Evolutionary conservation across 306 rosid genomes (phyloP).

Genomic region (Trifolium pratense): DNA sequence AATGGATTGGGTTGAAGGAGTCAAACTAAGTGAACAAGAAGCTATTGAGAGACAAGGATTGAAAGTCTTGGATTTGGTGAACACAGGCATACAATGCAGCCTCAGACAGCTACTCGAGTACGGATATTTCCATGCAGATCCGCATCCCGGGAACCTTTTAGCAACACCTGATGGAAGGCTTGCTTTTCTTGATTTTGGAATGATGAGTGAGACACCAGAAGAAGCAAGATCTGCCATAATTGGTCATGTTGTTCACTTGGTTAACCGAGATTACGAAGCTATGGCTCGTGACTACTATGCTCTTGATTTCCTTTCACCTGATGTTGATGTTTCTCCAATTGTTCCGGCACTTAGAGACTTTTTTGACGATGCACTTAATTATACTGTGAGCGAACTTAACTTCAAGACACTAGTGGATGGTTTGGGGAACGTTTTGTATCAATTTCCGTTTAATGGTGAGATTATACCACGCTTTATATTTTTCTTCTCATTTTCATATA

Average conservation of each 20-base stretch:
- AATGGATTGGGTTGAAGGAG: conserved; percentile 95
- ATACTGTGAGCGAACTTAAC: conserved; percentile 92
- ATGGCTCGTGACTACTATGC: conserved; percentile 96
- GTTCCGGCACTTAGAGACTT: conserved; percentile 85
- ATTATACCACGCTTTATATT: conserved; percentile 27
- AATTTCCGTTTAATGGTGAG: conserved; percentile 92
- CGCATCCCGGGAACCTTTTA: conserved; percentile 95
- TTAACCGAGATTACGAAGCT: conserved; percentile 92
- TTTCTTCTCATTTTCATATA: conserved; percentile 13
- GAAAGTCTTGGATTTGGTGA: conserved; percentile 82
- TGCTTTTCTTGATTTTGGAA: conserved; percentile 94
- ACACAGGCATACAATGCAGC: conserved; percentile 91
- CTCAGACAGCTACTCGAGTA: conserved; percentile 92
- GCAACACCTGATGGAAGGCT: conserved; percentile 92
- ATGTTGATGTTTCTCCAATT: conserved; percentile 89
- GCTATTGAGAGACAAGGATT: conserved; percentile 89
- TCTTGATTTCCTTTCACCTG: conserved; percentile 76
- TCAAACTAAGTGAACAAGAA: conserved; percentile 82
- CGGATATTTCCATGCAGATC: conserved; percentile 96
- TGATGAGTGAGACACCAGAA: conserved; percentile 98
- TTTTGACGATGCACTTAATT: conserved; percentile 87
- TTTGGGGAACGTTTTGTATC: conserved; percentile 84
- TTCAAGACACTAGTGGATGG: conserved; percentile 94
- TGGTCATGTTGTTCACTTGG: conserved; percentile 96
- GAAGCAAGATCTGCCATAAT: conserved; percentile 88